Percentiles rank a stretch among this genome's conserved stretches.
phyloP scores from a whole-genome alignment of 139 green algal genomes.

The Picochlorum sp. region DNA sequence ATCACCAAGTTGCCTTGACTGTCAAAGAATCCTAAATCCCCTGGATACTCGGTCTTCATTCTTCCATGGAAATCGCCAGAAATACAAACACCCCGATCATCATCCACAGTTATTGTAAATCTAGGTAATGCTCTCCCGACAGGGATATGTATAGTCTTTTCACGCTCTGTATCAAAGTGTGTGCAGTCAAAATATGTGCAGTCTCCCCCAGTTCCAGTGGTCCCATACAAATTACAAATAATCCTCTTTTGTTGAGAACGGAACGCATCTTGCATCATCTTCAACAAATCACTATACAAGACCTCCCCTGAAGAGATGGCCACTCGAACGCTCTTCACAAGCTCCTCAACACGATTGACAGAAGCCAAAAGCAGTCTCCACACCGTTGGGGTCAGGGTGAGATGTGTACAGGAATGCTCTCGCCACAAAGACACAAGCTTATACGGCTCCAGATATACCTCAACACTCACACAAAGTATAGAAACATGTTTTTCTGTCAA shows the following conservation, averaged over 20 bases:
- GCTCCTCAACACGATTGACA: conserved; percentile 12
- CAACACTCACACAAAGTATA: conserved; percentile 6
- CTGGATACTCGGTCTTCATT: conserved; percentile 28
- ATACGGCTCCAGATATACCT: background rate
- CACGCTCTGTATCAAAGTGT: conserved; percentile 19
- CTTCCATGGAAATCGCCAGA: conserved; percentile 27
- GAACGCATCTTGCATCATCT: conserved; percentile 19
- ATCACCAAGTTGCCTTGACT: background rate
- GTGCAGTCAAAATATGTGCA: conserved; percentile 19
- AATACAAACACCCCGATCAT: conserved; percentile 38
- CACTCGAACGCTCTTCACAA: conserved; percentile 5
- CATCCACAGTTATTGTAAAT: background rate
- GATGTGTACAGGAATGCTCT: conserved; percentile 37
- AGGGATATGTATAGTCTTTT: conserved; percentile 14
- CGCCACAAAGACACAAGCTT: conserved; percentile 26
- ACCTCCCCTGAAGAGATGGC: conserved; percentile 46
- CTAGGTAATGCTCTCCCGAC: background rate
- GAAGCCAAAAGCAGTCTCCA: conserved; percentile 25
- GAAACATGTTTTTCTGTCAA: conserved; percentile 22
- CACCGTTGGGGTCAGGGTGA: conserved; percentile 33
- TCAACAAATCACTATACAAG: conserved; percentile 24
- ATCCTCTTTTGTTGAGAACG: conserved; percentile 19
- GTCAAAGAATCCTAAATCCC: background rate
- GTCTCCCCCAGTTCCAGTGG: conserved; percentile 44
- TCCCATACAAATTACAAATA: conserved; percentile 59